Base-by-base conservation (phyloP, 352 stramenopile genomes). In the Phytophthora uliginosa region DNA sequence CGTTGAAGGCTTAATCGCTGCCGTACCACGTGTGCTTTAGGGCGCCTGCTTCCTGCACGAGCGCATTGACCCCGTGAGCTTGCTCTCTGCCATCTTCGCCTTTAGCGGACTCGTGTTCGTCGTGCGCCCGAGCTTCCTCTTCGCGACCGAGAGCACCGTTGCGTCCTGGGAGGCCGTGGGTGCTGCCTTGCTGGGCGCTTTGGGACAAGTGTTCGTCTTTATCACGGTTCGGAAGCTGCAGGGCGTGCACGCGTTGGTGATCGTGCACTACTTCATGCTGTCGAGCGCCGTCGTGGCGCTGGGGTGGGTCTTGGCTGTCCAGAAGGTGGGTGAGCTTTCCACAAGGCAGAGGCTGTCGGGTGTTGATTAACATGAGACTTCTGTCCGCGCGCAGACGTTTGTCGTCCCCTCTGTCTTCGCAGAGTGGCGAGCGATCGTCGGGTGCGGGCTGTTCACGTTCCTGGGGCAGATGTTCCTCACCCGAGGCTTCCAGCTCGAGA, bases 401-500 rank as follows among this genome's bases (percentile, higher is more conserved):
- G 47, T 70, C 28, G 63, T 79, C 18, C 73, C 77, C 3, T 59
- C 58, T 91, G 83, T 3, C 28, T 8, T 31, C 28, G 28, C 28
- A 31, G 28, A 31, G 28, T 31, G 28, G 28, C 28, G 28, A 31
- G 28, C 28, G 28, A 31, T 31, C 28, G 28, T 31, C 42, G 42
- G 68, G 36, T 79, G 64, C 4, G 83, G 83, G 18, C 7, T 51
- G 12, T 63, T 52, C 36, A 74, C 65, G 1, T 92, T 88, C 59
- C 12, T 86, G 6, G 81, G 80, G 2, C 82, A 92, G 55, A 40
- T 84, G 24, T 74, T 73, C 24, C 78, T 92, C 51, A 90, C 84
- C 10, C 78, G 80, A 18, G 84, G 84, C n/a, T 85, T 92, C 57
- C 82, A 92, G 59, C 69, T 89, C 9, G 84, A 91, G 60, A 84